Evolutionary conservation across 139 green algal species (phyloP).

Genomic region (Volvox africanus): DNA sequence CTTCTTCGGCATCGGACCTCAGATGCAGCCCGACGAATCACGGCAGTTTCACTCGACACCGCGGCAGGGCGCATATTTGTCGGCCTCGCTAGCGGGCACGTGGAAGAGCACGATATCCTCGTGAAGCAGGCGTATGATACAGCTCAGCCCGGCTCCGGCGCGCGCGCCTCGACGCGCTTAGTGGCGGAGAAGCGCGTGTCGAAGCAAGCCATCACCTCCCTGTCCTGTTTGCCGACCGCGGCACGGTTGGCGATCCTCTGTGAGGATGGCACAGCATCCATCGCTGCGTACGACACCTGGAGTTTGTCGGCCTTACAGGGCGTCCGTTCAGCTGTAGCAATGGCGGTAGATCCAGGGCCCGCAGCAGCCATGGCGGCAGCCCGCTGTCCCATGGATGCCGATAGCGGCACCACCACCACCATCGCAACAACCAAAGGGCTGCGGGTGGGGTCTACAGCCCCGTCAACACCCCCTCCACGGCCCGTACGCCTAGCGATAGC

Average conservation of each 20-base stretch:
- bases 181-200: conserved; percentile 52
- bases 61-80: conserved; percentile 43
- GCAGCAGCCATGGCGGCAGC: conserved; percentile 49
- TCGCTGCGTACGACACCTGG: conserved; percentile 56
- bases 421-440: background rate
- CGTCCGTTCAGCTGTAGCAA: conserved; percentile 45
- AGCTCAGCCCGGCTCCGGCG: background rate
- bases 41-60: conserved; percentile 54
- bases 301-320: conserved; percentile 44
- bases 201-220: conserved; percentile 1
- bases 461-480: background rate
- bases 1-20: conserved; percentile 43
- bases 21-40: conserved; percentile 59
- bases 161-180: conserved; percentile 6
- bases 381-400: background rate
- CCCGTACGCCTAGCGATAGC: conserved; percentile 28
- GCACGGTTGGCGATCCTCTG: conserved; percentile 31
- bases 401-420: background rate
- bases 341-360: conserved; percentile 40
- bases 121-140: conserved; percentile 15
- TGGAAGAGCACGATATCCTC: conserved; percentile 58
- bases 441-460: background rate
- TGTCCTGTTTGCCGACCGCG: conserved; percentile 45
- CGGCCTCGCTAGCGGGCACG: conserved; percentile 50
- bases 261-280: conserved; percentile 50